These are phyloP conservation scores for Zea luxurians DNA, from an alignment of 176 grass and related monocot species.

Conservation along the genomic window DNA sequence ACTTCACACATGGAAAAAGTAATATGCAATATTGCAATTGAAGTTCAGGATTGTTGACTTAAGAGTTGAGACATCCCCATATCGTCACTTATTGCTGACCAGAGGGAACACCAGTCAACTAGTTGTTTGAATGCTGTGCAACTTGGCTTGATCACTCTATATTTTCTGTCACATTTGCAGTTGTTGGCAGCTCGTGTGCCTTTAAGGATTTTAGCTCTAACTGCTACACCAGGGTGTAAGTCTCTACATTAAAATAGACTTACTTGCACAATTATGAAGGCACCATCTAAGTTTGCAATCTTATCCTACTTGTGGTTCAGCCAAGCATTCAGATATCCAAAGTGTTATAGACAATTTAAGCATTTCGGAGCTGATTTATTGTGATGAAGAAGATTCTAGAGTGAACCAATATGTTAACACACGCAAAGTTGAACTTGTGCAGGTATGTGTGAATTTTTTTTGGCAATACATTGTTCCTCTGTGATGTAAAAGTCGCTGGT, in stretches of 20 bases:
- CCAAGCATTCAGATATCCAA: conserved; percentile 68
- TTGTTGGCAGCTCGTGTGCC: conserved; percentile 66
- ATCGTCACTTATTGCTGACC: background rate
- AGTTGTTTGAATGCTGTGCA: conserved; percentile 9
- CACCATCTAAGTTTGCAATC: conserved; percentile 12
- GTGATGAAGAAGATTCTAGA: conserved; percentile 73
- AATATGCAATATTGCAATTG: background rate
- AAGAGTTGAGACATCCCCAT: background rate
- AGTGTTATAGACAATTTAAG: conserved; percentile 75
- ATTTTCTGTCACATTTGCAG: conserved; percentile 49
- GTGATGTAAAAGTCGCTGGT: conserved; percentile 29
- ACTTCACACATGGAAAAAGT: background rate
- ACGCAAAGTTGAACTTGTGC: conserved; percentile 55
- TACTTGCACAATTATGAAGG: conserved; percentile 28
- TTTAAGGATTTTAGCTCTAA: conserved; percentile 93
- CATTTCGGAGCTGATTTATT: conserved; percentile 78
- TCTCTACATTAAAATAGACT: conserved; percentile 27
- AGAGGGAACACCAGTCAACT: conserved; percentile 16
- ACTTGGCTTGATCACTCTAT: conserved; percentile 25
- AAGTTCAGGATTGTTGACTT: background rate
- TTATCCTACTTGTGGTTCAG: conserved; percentile 45
- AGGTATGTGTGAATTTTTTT: conserved; percentile 44
- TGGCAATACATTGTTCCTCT: conserved; percentile 14
- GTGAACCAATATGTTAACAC: conserved; percentile 69
- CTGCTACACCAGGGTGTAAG: conserved; percentile 98